Base-by-base conservation (phyloP, 805 yeast species). In the Suhomyces emberorum region DNA sequence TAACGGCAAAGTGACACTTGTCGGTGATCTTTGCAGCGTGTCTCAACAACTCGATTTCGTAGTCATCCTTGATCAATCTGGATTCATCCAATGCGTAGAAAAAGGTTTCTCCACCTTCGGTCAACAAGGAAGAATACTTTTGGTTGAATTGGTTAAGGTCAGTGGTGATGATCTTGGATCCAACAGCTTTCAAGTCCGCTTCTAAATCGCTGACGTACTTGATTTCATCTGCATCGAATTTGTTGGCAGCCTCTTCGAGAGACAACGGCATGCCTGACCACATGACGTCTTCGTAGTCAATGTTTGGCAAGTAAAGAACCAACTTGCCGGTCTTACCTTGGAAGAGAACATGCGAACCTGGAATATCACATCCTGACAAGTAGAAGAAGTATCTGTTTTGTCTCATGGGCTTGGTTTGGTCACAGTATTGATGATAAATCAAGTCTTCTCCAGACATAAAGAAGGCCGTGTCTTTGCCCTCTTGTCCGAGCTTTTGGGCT, bases 381-480 rank as follows among this genome's bases (percentile, higher is more conserved):
- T 91, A 93, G 59, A 73, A 88, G 60, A 93, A 93, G 63, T 91
- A 89, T 38, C 98, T 72, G 60, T 87, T 84, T 61, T 93, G 98
- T 65, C 96, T 79, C 47, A 89, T 73, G 5, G 84, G 83, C 41
- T 77, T 78, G 2, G 78, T 68, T 48, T 81, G 88, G 61, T 91
- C 98, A 52, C 88, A 77, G 60, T 87, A 85, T 27, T 84, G 81
- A 52, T 79, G 77, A 30, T 73, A 62, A 49, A 76, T 79, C 19
- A 72, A 54, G 42, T 65, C 61, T 44, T 77, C 81, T 10, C 88
- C 89, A 30, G 80, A 77, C 30, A 83, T 59, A 46, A 79, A 80
- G 44, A 81, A 64, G 4, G 74, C 53, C 19, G 37, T 34, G 35
- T 15, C 49, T 41, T 33, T 48, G 32, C 32, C 48, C 11, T 33